Base-by-base conservation (phyloP, 495 filamentous ascomycete species). In the Friedmanniomyces endolithicus region DNA sequence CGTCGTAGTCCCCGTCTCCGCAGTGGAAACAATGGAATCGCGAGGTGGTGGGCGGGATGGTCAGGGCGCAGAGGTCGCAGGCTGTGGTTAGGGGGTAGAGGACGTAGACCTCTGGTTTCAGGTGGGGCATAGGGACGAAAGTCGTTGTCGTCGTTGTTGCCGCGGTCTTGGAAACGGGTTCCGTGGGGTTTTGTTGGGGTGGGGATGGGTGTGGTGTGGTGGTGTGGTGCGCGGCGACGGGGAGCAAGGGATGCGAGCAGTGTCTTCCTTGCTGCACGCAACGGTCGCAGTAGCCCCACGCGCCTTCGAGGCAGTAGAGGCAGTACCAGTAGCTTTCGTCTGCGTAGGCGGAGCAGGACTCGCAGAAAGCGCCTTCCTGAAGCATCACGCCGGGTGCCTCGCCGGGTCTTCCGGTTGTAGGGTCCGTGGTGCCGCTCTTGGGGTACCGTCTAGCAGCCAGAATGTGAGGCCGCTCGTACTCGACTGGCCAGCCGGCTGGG, bases 321-420 rank as follows among this genome's bases (percentile, higher is more conserved):
- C 89, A 95, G 55, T 83, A 78, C 88, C 88, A 95, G 64, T 83
- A 88, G 64, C 84, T 87, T 22, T 82, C 75, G 56, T 92, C 87
- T 0, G 86, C 73, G 67, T 77, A 81, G 0, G 76, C 72, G n/a
- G 73, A 68, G 63, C 89, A 95, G 39, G 77, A 75, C 24, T 79
- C 76, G 68, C 89, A 95, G 67, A 95, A 95, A 22, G 82, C 75
- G n/a, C 89, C 89, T 44, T 75, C 78, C 65, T 87, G 77, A n/a
- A 94, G 69, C n/a, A n/a, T n/a, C n/a, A n/a, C n/a, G n/a, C n/a
- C n/a, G n/a, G n/a, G n/a, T n/a, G n/a, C n/a, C n/a, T n/a, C n/a
- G n/a, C n/a, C n/a, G n/a, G n/a, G n/a, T n/a, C n/a, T n/a, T n/a
- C n/a, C n/a, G n/a, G n/a, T n/a, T n/a, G n/a, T n/a, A n/a, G n/a